Evolutionary conservation across 1,139 yeast genomes (phyloP), one percentile per base, ranked within the genome.

Genomic region (Taiozyma sp.): DNA sequence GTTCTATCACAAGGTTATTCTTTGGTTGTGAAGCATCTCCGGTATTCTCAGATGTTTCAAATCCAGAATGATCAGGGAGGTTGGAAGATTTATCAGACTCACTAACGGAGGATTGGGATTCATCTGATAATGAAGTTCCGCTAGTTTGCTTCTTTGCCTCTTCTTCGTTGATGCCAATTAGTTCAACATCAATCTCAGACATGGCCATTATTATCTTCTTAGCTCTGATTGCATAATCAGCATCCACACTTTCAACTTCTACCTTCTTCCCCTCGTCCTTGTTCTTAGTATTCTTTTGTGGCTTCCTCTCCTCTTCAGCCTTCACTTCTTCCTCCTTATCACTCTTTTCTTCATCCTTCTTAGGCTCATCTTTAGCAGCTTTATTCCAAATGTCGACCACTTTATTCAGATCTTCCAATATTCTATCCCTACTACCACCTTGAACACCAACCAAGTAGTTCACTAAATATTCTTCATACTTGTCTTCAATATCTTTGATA

Each of bases 381-480:
- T 65, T 68, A 57, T 86, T 87, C 93, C 95, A 87, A 48, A 71
- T 67, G 1, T 65, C 66, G 19, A 84, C 70, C 5, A 79, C 75
- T 12, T 62, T 70, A 52, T 68, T 70, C 63, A 86, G 76, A 16
- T 80, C 83, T 5, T 72, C 78, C 10, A 79, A 68, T 19, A 89
- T 67, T 56, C 96, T 73, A 22, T 72, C 79, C 56, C 83, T 71
- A 7, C 88, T 79, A 0, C 88, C 90, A 4, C 96, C 96, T 65
- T 85, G 89, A 34, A 90, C 65, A 3, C 89, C 89, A 43, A 74
- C 77, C 47, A 90, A 69, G 63, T 92, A 92, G 10, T 67, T 67
- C 22, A 75, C 59, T 54, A 91, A 67, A 43, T 83, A 81, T 2
- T 67, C 72, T 46, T 76, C 79, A 60, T 88, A 91, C 3, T 76